phyloP scores from a whole-genome alignment of 2,329 filamentous ascomycete genomes.

The Talaromyces sp. region DNA sequence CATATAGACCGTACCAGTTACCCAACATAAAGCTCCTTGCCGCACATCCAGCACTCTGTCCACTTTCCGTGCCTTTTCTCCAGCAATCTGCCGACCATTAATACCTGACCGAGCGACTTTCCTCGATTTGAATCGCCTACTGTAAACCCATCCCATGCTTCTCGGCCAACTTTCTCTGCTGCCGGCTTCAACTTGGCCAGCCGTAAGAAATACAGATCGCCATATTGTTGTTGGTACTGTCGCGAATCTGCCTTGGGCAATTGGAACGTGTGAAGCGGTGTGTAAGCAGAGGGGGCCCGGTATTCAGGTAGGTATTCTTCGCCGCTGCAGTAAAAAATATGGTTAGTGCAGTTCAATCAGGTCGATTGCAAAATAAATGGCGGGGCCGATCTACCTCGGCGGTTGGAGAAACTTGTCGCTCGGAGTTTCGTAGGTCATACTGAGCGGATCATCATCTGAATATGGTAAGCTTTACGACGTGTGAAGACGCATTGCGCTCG shows the following conservation, averaged over 20 bases:
- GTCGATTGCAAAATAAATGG: neutral
- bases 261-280: slow-evolving; percentile 69
- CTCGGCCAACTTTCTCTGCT: slow-evolving; percentile 69
- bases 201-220: slow-evolving; percentile 94
- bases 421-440: slow-evolving; percentile 8
- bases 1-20: slow-evolving; percentile 92
- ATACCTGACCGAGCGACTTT: slow-evolving; percentile 62
- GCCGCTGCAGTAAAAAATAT: neutral
- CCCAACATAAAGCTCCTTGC: slow-evolving; percentile 94
- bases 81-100: slow-evolving; percentile 56
- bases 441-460: slow-evolving; percentile 15
- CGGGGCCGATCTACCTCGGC: slow-evolving; percentile 12
- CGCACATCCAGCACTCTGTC: slow-evolving; percentile 91
- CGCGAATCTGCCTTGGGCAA: slow-evolving; percentile 61
- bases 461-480: neutral
- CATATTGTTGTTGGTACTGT: slow-evolving; percentile 92
- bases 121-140: slow-evolving; percentile 56
- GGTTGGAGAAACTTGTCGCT: slow-evolving; percentile 16
- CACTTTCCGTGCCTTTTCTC: slow-evolving; percentile 69
- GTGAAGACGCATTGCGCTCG: neutral
- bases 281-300: slow-evolving; percentile 63
- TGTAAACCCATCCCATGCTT: slow-evolving; percentile 72
- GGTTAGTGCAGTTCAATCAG: neutral
- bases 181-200: slow-evolving; percentile 81
- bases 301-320: slow-evolving; percentile 42